These are phyloP conservation scores for Naganishia sp. DNA, from an alignment of 1,284 basidiomycete genomes.

Conservation along the genomic window DNA sequence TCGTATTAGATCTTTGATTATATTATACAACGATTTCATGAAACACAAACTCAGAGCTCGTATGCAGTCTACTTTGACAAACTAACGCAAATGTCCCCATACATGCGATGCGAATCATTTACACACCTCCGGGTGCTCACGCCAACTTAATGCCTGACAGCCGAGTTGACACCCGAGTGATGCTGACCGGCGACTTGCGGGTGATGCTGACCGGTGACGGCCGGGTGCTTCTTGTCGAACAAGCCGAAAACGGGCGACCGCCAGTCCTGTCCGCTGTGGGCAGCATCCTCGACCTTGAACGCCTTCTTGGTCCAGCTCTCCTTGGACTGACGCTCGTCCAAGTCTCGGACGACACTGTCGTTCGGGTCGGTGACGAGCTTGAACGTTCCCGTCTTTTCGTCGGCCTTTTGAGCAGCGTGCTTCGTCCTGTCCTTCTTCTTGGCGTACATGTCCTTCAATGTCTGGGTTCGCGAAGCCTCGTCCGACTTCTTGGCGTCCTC, in stretches of 20 bases:
- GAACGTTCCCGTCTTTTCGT: constrained; percentile 45
- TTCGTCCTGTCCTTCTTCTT: constrained; percentile 54
- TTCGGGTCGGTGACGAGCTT: constrained; percentile 42
- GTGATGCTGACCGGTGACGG: constrained; percentile 44
- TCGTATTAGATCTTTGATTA: constrained; percentile 23
- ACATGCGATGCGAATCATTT: background rate
- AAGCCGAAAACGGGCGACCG: constrained; percentile 49
- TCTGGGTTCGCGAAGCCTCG: constrained; percentile 60
- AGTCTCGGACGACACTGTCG: constrained; percentile 29
- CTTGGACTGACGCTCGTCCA: constrained; percentile 34
- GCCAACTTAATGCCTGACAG: background rate
- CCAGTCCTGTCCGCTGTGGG: constrained; percentile 44
- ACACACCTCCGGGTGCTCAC: background rate
- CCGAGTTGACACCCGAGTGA: constrained; percentile 5
- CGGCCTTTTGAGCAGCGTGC: constrained; percentile 48
- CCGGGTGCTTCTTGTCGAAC: constrained; percentile 44
- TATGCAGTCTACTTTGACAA: background rate
- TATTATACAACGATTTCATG: constrained; percentile 22
- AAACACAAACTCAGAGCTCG: constrained; percentile 1
- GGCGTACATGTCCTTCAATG: constrained; percentile 66
- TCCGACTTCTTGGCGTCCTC: constrained; percentile 65
- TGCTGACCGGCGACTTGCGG: constrained; percentile 31
- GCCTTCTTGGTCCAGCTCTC: constrained; percentile 42
- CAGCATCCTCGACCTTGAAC: constrained; percentile 46
- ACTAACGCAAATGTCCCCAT: background rate